A percentile compares a stretch with the other conserved stretches of the same genome.
Evolutionary conservation across 73 alveolate species (phyloP).

Genomic region (Stentor coeruleus): DNA sequence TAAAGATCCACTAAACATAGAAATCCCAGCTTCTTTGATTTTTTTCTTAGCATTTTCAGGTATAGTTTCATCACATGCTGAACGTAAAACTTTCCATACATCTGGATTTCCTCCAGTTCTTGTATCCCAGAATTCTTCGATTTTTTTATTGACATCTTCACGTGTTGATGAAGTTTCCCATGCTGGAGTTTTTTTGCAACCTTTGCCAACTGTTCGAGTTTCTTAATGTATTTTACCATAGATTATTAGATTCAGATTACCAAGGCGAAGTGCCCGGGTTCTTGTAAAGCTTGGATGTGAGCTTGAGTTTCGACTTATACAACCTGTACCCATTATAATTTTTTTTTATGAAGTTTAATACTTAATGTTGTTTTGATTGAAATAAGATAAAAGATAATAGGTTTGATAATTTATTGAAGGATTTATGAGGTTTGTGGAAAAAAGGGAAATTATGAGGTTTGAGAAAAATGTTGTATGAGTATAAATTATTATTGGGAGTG

Average conservation of each 20-base stretch:
- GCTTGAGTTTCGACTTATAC: not conserved
- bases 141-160: not conserved
- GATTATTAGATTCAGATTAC: not conserved
- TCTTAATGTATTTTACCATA: not conserved
- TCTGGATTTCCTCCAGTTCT: constrained; percentile 2
- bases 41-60: not conserved
- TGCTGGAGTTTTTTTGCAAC: constrained; percentile 1
- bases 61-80: not conserved
- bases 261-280: not conserved
- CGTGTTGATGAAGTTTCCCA: not conserved
- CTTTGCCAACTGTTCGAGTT: not conserved
- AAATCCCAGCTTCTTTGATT: not conserved
- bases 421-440: no score
- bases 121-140: constrained; percentile 20
- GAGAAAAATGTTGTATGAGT: no score
- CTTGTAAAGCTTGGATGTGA: not conserved
- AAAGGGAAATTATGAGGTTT: no score
- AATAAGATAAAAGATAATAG: no score
- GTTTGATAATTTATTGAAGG: no score
- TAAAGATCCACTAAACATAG: not conserved
- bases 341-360: not conserved
- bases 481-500: no score
- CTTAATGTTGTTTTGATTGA: no score
- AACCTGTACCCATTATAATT: constrained; percentile 8
- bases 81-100: not conserved